Evolutionary conservation across 108 stramenopile species (phyloP), one percentile per base, ranked within the genome.

Genomic region (Skeletonema tropicum): DNA sequence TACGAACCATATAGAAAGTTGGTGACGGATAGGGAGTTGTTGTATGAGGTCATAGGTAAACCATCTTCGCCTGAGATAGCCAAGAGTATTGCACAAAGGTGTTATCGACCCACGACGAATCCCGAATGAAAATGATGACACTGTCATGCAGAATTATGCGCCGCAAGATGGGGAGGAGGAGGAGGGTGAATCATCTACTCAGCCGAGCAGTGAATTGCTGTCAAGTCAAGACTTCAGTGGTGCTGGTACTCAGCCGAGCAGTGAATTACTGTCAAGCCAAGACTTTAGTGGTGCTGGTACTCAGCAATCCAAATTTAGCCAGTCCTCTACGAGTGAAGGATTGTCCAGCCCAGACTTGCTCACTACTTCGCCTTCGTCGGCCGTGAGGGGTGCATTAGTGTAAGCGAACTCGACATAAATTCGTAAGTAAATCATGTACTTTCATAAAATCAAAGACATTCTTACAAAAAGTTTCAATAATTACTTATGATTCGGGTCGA

Each of bases 1-100:
- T 82, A 87, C 66, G 68, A 75, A 36, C 83, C 88, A 11, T 95
- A 92, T 75, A 80, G 82, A n/a, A 70, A 77, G 33, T 69, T 91
- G 35, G 84, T 79, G 21, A 66, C 57, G 11, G 68, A 87, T 55
- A 60, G 38, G 33, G 77, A 76, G 15, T 64, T 57, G 39, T 33
- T 81, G 60, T 71, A 85, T 66, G 57, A 77, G 46, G 79, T 90
- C 33, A 57, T 90, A 11, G 92, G 92, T 29, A 55, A 33, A 32
- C 71, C 83, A 17, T 65, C 66, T 61, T 23, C 58, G 7, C 78
- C 74, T 7, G 29, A 60, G 14, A 36, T 83, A 14, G 82, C 85
- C 33, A 66, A 48, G 38, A 49, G 60, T 0, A 70, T 88, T 70
- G 79, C 85, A 30, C 79, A 83, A 83, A 26, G 87, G 87, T 5